Conservation (phyloP, 2,329 filamentous ascomycete species). For the Byssothecium circinans region DNA sequence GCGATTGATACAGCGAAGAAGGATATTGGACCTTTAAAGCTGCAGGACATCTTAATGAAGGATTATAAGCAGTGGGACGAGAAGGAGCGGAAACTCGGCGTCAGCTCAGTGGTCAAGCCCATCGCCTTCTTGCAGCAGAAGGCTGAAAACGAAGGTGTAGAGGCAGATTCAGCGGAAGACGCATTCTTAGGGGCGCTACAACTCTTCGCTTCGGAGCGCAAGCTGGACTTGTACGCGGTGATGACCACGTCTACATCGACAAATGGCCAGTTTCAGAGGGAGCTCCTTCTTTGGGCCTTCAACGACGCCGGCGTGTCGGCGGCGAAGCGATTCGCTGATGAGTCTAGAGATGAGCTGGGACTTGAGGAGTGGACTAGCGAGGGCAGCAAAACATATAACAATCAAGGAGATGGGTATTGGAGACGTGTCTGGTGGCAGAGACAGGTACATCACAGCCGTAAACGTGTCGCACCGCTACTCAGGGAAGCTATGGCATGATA, state of each 20-base stretch:
- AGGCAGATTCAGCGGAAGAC: constrained; percentile 22
- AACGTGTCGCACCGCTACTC: constrained; percentile 63
- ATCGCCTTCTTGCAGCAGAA: constrained; percentile 62
- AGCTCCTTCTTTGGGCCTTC: constrained; percentile 69
- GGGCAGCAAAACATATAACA: constrained; percentile 46
- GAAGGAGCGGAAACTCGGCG: constrained; percentile 60
- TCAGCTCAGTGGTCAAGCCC: constrained; percentile 66
- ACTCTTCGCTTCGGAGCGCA: constrained; percentile 58
- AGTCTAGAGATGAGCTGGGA: constrained; percentile 53
- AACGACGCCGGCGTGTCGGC: constrained; percentile 54
- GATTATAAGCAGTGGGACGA: constrained; percentile 80
- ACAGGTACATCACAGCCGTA: constrained; percentile 61
- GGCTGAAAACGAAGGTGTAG: constrained; percentile 47
- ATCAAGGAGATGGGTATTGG: constrained; percentile 46
- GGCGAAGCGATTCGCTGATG: constrained; percentile 57
- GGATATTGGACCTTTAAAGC: constrained; percentile 61
- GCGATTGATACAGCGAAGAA: constrained; percentile 66
- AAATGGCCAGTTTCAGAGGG: constrained; percentile 61
- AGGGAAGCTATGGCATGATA: constrained; percentile 46
- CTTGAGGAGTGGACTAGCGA: constrained; percentile 58
- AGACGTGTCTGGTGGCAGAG: constrained; percentile 68
- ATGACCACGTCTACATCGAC: constrained; percentile 67
- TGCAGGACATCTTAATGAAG: constrained; percentile 73
- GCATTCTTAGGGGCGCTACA: constrained; percentile 54
- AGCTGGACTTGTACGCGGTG: constrained; percentile 64